Evolutionary conservation across 2,329 filamentous ascomycete genomes (phyloP), one percentile per base, ranked within the genome.

Genomic region (Byssochlamys sp.): DNA sequence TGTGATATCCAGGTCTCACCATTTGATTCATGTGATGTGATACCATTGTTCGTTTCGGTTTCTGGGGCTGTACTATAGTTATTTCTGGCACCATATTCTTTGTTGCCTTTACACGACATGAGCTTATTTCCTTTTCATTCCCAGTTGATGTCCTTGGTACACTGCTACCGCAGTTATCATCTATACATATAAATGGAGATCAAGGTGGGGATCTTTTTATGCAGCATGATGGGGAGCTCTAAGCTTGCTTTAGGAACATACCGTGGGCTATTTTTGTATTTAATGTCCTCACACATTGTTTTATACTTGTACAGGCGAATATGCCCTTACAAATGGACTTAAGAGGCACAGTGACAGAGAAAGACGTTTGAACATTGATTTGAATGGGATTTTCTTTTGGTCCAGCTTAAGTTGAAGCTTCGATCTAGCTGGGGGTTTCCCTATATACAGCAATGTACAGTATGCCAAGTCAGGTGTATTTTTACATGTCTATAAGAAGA

Each of bases 111-210:
- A 26, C 2, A 19, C n/a, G 33, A 27, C 39, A 39, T 12, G 9
- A 28, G 49, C 25, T 55, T 52, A 25, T 31, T 25, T 55, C 4
- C 29, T 56, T 29, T 45, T 19, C 45, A n/a, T 12, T 57, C 31
- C 54, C 35, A 52, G 52, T 55, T 58, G 19, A 52, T 27, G 28
- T 51, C 52, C 26, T 60, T 58, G 56, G 59, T 60, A 12, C 4
- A 33, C 6, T 33, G 31, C 4, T 33, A 12, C 31, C 31, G 31
- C 31, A 3, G 9, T 33, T 33, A 45, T 45, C 5, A n/a, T 45
- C 39, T 45, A 45, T 45, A n/a, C 35, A 2, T n/a, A n/a, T 14
- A 14, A 14, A 19, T 7, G 5, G 39, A 45, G 5, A 19, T 24
- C 4, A 45, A 19, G 35, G 12, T 5, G 35, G 35, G 14, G 3